Evolutionary conservation across 2,329 filamentous ascomycete genomes (phyloP), one percentile per base, ranked within the genome.

Genomic region (Xylariales sp.): DNA sequence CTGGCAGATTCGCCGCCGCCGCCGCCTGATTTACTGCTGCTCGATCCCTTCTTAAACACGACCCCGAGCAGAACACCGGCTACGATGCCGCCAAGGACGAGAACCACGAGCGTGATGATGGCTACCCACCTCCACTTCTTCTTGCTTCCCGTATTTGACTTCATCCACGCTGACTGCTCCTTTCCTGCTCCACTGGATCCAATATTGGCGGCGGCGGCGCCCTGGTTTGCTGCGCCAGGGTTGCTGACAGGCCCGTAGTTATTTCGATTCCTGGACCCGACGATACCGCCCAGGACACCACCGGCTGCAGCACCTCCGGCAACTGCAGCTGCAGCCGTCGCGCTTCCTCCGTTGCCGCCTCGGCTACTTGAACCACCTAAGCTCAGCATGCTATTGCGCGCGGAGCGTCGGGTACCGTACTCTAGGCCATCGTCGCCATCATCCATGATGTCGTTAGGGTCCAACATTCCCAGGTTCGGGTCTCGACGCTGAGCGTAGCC

Each of bases 351-450:
- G 7, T 59, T 50, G 47, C 61, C 52, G 40, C 57, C 57, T 24
- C 59, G 59, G 33, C 56, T 54, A 45, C 62, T 72, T 16, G 70
- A 67, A 27, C 68, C 65, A 7, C 72, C 70, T 4, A 79, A 62
- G 41, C 76, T 79, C 24, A 83, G 61, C 57, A 83, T 74, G 24
- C 83, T 81, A 46, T 69, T 74, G 42, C 75, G 71, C 57, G 70
- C 51, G 58, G 62, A 52, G 55, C 58, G 62, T 35, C 60, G 65
- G 7, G 30, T 33, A n/a, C n/a, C n/a, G 49, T 76, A 81, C 5
- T 76, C 71, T 36, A 93, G 72, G 2, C 85, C 88, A 56, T 95
- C 90, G 53, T 95, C 90, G 19, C 87, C 88, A 54, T 96, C 90
- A 57, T 95, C 90, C 16, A 76, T 77, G 46, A 95, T 90, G 12